Evolutionary conservation across 1,284 basidiomycete genomes (phyloP).

Genomic region (Retiboletus flavoniger): DNA sequence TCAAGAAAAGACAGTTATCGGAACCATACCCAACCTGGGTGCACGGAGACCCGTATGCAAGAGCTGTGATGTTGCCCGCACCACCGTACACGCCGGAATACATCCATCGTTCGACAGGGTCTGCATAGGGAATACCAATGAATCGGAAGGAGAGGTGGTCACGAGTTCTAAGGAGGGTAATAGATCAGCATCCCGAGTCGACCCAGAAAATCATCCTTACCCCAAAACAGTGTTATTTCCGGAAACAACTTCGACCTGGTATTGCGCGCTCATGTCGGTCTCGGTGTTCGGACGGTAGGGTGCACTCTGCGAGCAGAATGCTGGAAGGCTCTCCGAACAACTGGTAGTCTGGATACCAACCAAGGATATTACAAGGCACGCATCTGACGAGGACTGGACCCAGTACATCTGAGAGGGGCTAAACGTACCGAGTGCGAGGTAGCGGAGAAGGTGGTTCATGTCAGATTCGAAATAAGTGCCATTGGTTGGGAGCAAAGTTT

Average conservation of each 20-base stretch:
- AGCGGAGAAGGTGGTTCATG: slow-evolving; percentile 9
- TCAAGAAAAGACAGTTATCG: slow-evolving; percentile 40
- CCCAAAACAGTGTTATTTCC: slow-evolving; percentile 8
- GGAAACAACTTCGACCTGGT: slow-evolving; percentile 10
- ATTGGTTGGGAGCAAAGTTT: slow-evolving; percentile 11
- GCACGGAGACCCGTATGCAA: slow-evolving; percentile 32
- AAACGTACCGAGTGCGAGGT: slow-evolving; percentile 10
- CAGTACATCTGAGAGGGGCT: slow-evolving; percentile 11
- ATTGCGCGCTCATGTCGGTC: slow-evolving; percentile 6
- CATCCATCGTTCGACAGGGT: slow-evolving; percentile 25
- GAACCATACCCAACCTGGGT: slow-evolving; percentile 25
- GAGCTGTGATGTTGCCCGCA: slow-evolving; percentile 27
- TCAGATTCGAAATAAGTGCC: slow-evolving; percentile 12
- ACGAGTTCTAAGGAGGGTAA: slow-evolving; percentile 18
- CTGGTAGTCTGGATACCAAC: background rate
- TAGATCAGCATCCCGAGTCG: background rate
- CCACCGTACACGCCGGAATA: slow-evolving; percentile 24
- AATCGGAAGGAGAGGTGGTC: slow-evolving; percentile 31
- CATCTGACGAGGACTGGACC: slow-evolving; percentile 5
- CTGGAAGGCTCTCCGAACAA: slow-evolving; percentile 4
- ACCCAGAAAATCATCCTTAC: background rate
- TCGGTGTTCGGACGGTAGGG: slow-evolving; percentile 10
- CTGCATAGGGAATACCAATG: slow-evolving; percentile 31
- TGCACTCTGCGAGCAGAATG: slow-evolving; percentile 15
- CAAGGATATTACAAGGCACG: slow-evolving; percentile 12